phyloP scores from a whole-genome alignment of 352 stramenopile species.

The Globisporangium yorkense region DNA sequence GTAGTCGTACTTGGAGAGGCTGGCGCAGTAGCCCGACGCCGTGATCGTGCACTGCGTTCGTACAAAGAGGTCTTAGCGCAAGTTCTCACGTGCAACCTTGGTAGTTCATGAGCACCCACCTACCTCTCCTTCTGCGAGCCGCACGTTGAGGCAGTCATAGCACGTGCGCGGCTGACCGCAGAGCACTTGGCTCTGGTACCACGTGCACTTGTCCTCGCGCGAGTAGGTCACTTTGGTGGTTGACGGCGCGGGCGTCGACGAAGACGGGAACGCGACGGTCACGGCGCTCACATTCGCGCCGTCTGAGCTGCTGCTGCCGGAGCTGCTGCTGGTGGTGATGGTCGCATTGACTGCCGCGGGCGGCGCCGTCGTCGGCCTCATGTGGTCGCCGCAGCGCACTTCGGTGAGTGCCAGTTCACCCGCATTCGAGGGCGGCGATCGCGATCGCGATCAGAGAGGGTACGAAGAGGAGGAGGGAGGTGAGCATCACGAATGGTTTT shows the following conservation, averaged over 20 bases:
- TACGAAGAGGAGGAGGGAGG: not conserved
- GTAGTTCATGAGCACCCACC: not conserved
- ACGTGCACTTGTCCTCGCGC: conserved; percentile 29
- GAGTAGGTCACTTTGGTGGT: conserved; percentile 29
- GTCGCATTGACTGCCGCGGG: not conserved
- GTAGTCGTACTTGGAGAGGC: conserved; percentile 33
- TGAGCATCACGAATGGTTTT: not conserved
- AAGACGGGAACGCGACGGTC: too few species aligned
- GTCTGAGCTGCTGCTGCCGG: conserved; percentile 10
- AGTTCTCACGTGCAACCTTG: too few species aligned
- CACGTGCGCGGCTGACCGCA: conserved; percentile 24
- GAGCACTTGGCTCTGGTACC: conserved; percentile 39
- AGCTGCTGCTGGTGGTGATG: not conserved
- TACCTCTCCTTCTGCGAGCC: conserved; percentile 3
- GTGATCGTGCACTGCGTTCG: conserved; percentile 43
- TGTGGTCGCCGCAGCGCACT: too few species aligned
- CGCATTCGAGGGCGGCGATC: not conserved
- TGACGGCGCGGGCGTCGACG: not conserved
- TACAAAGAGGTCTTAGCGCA: not conserved
- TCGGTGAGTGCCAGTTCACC: too few species aligned
- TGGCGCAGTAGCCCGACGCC: conserved; percentile 47
- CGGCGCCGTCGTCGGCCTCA: too few species aligned
- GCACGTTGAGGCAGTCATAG: conserved; percentile 34
- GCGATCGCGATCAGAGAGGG: not conserved
- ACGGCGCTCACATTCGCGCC: not conserved